These are phyloP conservation scores for Pythium brachiatum DNA, from an alignment of 352 stramenopile genomes.

Conservation along the genomic window DNA sequence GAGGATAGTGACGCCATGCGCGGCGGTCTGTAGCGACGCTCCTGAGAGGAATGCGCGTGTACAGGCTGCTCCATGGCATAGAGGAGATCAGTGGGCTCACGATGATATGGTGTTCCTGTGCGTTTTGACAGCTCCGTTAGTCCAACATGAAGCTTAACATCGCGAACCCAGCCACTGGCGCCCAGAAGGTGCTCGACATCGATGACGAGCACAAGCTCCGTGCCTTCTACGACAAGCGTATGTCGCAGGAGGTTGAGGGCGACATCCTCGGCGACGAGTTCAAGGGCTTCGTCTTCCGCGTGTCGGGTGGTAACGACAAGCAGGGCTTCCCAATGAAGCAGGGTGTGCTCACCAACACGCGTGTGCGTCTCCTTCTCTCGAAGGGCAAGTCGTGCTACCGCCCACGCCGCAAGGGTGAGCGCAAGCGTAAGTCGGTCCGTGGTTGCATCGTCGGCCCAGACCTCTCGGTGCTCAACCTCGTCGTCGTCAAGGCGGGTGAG, in stretches of 20 bases:
- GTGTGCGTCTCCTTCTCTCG: conserved; percentile 97
- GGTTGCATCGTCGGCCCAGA: conserved; percentile 99
- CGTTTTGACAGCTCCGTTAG: conserved; percentile 16
- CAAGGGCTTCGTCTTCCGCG: conserved; percentile 98
- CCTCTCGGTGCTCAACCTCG: conserved; percentile 99
- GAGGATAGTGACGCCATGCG: not conserved
- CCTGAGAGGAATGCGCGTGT: not conserved
- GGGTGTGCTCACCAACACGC: conserved; percentile 98
- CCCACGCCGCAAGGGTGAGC: conserved; percentile 93
- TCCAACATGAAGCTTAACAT: conserved; percentile 99
- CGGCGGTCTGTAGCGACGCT: not conserved
- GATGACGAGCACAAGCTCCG: conserved; percentile 99
- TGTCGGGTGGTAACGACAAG: conserved; percentile 99
- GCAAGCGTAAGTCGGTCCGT: conserved; percentile 99
- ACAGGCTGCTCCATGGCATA: not conserved
- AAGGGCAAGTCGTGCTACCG: conserved; percentile 99
- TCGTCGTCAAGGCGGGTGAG: conserved; percentile 98
- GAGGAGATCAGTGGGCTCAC: conserved; percentile 12
- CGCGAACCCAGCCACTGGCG: conserved; percentile 96
- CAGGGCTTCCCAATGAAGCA: conserved; percentile 99
- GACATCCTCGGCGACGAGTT: conserved; percentile 99
- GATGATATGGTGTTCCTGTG: not conserved
- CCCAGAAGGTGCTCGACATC: conserved; percentile 99
- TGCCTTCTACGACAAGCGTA: conserved; percentile 99
- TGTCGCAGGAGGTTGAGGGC: conserved; percentile 99